Base-by-base conservation (phyloP, 306 rosid genomes). In the Crataegus laevigata region DNA sequence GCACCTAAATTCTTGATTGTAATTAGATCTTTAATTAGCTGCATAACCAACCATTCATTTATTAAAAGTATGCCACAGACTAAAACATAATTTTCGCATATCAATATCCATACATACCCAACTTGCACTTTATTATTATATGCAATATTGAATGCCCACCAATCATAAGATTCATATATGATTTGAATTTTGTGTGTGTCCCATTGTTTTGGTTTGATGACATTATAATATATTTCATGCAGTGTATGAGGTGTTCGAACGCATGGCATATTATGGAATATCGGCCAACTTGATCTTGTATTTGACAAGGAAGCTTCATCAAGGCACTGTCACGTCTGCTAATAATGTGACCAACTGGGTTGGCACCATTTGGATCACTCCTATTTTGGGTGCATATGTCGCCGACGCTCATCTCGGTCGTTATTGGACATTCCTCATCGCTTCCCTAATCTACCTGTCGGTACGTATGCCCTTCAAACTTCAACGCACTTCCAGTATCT, bases 391-490 rank as follows among this genome's bases (percentile, higher is more conserved):
- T 0, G 97, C 98, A 21, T 94, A 87, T 14, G 62, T 91, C 12
- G 98, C 97, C 0, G 96, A 94, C 13, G 93, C 97, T 67, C 86
- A 82, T 65, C 93, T 91, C 24, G 97, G 97, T 5, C 96, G 97
- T 21, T 94, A 88, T 22, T 84, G 88, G 87, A 94, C 98, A 1
- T 94, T 91, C 58, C 58, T 87, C 42, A 30, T 79, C 28, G 88
- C 98, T 28, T 81, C 88, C 4, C 4, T 42, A 24, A 67, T 91
- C 57, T 90, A 90, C 73, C 84, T 94, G n/a, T 73, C 78, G 43
- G 98, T 91, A 86, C n/a, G 60, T 43, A 47, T 15, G 21, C 8
- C 54, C 8, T 47, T 47, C 54, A 47, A 47, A 47, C 54, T 47
- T 47, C 54, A 47, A 15, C 3, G 21, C 18, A 47, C 54, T 47